Evolutionary conservation across 2,329 filamentous ascomycete species (phyloP).

Genomic region (Fusarium nygamai): DNA sequence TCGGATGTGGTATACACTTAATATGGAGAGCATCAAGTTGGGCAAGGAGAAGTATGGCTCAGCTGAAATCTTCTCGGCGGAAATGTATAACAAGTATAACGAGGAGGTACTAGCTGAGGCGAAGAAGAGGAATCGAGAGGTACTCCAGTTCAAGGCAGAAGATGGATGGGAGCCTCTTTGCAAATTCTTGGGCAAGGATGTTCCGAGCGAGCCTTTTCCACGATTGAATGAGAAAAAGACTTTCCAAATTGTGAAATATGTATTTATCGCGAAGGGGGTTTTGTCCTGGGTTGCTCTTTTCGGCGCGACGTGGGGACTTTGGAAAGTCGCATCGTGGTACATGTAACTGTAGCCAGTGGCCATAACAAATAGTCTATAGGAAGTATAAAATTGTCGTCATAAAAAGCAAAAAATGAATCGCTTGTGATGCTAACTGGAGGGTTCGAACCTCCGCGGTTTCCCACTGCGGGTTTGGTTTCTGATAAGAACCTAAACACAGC

Average conservation of each 20-base stretch:
- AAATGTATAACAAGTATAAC: constrained; percentile 26
- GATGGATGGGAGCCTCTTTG: constrained; percentile 58
- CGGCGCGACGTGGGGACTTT: constrained; percentile 14
- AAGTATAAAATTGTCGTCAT: accelerated
- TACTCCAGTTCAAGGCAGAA: constrained; percentile 43
- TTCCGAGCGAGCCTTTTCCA: constrained; percentile 27
- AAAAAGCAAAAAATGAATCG: constrained; percentile 10
- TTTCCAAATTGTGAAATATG: constrained; percentile 16
- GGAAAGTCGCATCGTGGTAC: constrained; percentile 9
- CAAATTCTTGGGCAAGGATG: constrained; percentile 43
- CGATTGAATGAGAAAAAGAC: constrained; percentile 33
- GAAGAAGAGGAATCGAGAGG: constrained; percentile 41
- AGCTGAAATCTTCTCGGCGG: not conserved
- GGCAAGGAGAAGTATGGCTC: not conserved
- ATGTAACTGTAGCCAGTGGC: not conserved
- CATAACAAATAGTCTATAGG: not conserved
- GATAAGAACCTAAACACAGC: constrained; percentile 39
- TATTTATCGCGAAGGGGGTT: constrained; percentile 27
- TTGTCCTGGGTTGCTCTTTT: constrained; percentile 26
- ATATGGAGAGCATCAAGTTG: constrained; percentile 8
- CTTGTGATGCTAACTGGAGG: constrained; percentile 35
- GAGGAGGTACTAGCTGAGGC: constrained; percentile 44
- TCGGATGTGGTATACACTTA: constrained; percentile 43
- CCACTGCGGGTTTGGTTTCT: constrained; percentile 40
- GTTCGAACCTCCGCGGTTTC: constrained; percentile 41